Evolutionary conservation across 495 filamentous ascomycete species (phyloP).

Genomic region (Lasiosphaeriaceae sp.): DNA sequence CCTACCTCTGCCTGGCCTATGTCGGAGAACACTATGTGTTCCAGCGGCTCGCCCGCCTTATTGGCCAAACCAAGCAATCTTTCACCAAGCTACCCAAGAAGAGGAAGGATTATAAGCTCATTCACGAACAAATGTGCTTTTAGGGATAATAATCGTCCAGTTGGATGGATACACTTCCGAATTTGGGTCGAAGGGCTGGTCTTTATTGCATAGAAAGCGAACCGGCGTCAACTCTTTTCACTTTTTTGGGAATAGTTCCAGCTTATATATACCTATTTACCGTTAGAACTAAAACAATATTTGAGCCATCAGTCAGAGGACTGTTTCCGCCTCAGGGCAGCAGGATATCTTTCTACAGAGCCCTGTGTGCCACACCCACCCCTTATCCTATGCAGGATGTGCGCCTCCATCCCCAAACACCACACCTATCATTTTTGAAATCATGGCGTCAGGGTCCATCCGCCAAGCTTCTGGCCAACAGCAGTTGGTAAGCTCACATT

Average conservation of each 20-base stretch:
- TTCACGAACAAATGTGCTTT: constrained; percentile 66
- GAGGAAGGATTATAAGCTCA: constrained; percentile 82
- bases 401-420: no score
- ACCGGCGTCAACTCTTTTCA: not conserved
- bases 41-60: constrained; percentile 59
- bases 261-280: no score
- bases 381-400: no score
- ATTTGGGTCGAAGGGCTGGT: not conserved
- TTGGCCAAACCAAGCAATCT: constrained; percentile 56
- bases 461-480: no score
- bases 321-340: no score
- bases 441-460: no score
- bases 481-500: no score
- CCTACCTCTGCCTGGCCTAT: constrained; percentile 65
- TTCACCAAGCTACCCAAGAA: constrained; percentile 63
- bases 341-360: no score
- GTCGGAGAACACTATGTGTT: constrained; percentile 67
- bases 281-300: no score
- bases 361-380: no score
- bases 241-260: not conserved
- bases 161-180: not conserved
- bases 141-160: constrained; percentile 6
- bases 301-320: not conserved
- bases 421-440: no score
- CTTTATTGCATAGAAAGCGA: not conserved